Evolutionary conservation across 495 filamentous ascomycete species (phyloP), one percentile per base, ranked within the genome.

Genomic region (Aspergillus asperescens): DNA sequence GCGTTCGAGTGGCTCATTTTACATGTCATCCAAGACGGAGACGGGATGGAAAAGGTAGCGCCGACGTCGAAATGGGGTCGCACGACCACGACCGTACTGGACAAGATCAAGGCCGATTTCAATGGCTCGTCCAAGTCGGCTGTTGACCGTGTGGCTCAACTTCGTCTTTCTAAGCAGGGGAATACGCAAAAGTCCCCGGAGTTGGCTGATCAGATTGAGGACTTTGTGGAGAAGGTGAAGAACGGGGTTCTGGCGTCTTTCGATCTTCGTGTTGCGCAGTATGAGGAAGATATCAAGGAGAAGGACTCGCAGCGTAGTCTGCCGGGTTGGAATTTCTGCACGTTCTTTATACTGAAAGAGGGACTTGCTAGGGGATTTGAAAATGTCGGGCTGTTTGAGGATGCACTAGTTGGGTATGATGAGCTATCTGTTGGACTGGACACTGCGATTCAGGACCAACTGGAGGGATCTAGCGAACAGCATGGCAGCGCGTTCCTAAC

Each of bases 291-390:
- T 66, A 94, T 98, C 60, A 84, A 85, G 58, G 94, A 96, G 63
- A 90, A 88, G 60, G 93, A 97, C 59, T 81, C 86, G 4, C 91
- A 96, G 71, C 82, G 92, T 35, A 81, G 76, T 35, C 70, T 98
- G 19, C 93, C 94, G 3, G 93, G 93, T 0, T 98, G 94, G 93
- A 98, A 98, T 62, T 98, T 97, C 63, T 96, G 92, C 66, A 97
- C 94, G 0, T 98, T 96, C 63, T 98, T 98, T 62, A 88, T 98
- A 18, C 75, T 97, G 13, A 98, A 98, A 60, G 93, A 98, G 64
- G 93, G 93, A 4, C 76, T 98, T 35, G 90, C 91, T 4, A 78
- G 86, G 50, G 94, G 90, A 0, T 96, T 98, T 63, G 93, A 98
- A 67, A 96, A 88, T 66, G 91, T 96, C 10, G 94, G 94, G 6